phyloP scores from a whole-genome alignment of 2,329 filamentous ascomycete genomes.

The Fusarium pseudonygamai region DNA sequence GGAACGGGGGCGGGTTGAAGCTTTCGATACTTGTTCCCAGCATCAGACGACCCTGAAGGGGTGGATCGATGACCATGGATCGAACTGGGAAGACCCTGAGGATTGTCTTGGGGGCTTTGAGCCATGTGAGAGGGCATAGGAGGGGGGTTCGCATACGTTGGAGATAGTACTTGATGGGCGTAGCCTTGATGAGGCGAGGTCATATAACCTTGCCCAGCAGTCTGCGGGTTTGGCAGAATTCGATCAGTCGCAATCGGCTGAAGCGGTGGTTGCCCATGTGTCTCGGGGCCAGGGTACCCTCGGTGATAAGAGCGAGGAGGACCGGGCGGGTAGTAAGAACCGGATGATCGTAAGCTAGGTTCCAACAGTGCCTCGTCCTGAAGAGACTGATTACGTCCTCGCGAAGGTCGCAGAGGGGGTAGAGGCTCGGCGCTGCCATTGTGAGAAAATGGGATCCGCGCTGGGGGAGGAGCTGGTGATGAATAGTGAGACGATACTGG shows the following conservation, averaged over 20 bases:
- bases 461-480: constrained; percentile 41
- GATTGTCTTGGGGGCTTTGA: constrained; percentile 50
- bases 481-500: constrained; percentile 40
- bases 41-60: constrained; percentile 51
- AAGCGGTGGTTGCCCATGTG: constrained; percentile 41
- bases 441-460: constrained; percentile 50
- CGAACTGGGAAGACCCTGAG: constrained; percentile 44
- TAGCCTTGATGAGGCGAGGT: constrained; percentile 48
- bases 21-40: constrained; percentile 62
- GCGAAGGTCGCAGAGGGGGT: constrained; percentile 52
- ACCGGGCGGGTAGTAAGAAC: constrained; percentile 47
- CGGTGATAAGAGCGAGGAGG: constrained; percentile 47
- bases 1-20: constrained; percentile 67
- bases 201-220: constrained; percentile 46
- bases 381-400: constrained; percentile 48
- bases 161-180: constrained; percentile 48
- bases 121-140: constrained; percentile 45
- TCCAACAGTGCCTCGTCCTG: constrained; percentile 49
- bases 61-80: constrained; percentile 51
- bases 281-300: constrained; percentile 45
- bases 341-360: constrained; percentile 43
- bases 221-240: constrained; percentile 49
- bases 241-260: constrained; percentile 46
- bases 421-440: constrained; percentile 49
- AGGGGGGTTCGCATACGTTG: constrained; percentile 48